Percentiles rank a stretch among this genome's conserved stretches.
Evolutionary conservation across 2,329 filamentous ascomycete species (phyloP).

Genomic region (Neocucurbitaria cava): DNA sequence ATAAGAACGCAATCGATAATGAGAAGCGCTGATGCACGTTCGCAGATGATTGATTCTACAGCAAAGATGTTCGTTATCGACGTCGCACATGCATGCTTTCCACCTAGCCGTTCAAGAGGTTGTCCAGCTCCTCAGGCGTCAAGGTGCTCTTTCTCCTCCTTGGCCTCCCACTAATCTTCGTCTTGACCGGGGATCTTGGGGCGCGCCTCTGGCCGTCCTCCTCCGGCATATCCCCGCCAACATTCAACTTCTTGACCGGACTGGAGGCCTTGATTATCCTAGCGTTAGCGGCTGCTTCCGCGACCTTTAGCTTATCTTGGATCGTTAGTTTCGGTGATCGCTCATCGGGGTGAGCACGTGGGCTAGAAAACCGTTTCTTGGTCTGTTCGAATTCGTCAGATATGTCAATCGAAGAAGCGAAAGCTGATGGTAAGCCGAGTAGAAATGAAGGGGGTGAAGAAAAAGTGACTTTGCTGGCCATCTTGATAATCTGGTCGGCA

Average conservation of each 20-base stretch:
- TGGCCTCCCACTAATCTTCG: conserved; percentile 63
- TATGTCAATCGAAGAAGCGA: conserved; percentile 3
- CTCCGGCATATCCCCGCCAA: conserved; percentile 27
- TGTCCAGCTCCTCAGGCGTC: conserved; percentile 75
- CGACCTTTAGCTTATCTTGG: conserved; percentile 56
- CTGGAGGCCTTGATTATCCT: conserved; percentile 20
- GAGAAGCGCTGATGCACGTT: conserved; percentile 4
- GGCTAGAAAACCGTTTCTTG: conserved; percentile 48
- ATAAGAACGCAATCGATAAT: conserved; percentile 1
- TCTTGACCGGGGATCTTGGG: conserved; percentile 45
- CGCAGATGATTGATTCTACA: not conserved
- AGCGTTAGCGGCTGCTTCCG: conserved; percentile 51
- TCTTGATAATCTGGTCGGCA: conserved; percentile 27
- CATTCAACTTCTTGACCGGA: conserved; percentile 14
- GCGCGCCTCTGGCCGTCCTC: conserved; percentile 31
- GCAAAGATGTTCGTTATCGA: not conserved
- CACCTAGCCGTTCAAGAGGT: conserved; percentile 40
- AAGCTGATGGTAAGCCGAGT: conserved; percentile 10
- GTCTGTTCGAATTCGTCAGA: conserved; percentile 43
- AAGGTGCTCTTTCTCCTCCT: conserved; percentile 76
- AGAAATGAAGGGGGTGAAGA: conserved; percentile 23
- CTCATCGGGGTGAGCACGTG: conserved; percentile 47
- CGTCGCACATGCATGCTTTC: conserved; percentile 2
- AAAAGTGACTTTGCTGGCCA: conserved; percentile 39
- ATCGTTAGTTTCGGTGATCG: conserved; percentile 52